phyloP scores from a whole-genome alignment of 768 basidiomycete genomes.

The Mycena polygramma region DNA sequence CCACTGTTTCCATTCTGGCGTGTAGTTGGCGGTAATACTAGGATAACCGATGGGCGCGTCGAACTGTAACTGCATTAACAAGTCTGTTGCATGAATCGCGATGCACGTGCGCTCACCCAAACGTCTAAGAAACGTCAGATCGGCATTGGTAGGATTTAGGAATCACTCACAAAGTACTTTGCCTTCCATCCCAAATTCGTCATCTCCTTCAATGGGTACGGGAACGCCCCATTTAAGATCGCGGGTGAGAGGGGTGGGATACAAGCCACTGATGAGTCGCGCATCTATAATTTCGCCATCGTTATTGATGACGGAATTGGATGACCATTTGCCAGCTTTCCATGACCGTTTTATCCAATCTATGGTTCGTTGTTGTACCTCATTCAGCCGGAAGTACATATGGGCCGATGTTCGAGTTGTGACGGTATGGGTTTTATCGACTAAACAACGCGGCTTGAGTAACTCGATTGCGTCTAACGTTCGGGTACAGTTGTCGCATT shows the following conservation, averaged over 20 bases:
- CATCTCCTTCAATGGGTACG: conserved; percentile 83
- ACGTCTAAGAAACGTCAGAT: conserved; percentile 70
- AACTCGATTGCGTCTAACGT: conserved; percentile 95
- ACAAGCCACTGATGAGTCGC: conserved; percentile 85
- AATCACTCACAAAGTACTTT: conserved; percentile 92
- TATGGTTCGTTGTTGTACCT: conserved; percentile 84
- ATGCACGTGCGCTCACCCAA: conserved; percentile 73
- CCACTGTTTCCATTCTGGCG: conserved; percentile 95
- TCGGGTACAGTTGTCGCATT: conserved; percentile 94
- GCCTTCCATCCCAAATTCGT: conserved; percentile 87
- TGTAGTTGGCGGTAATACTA: conserved; percentile 97
- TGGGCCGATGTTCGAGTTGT: conserved; percentile 85
- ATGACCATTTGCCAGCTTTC: conserved; percentile 91
- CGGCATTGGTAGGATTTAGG: not conserved
- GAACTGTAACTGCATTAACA: conserved; percentile 5
- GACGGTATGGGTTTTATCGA: conserved; percentile 84
- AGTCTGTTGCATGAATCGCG: not conserved
- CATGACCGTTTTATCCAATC: conserved; percentile 89
- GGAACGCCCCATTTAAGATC: conserved; percentile 98
- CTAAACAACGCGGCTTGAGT: conserved; percentile 93
- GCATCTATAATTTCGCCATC: conserved; percentile 93
- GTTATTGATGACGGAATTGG: conserved; percentile 89
- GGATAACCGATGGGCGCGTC: conserved; percentile 82
- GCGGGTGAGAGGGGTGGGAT: conserved; percentile 92
- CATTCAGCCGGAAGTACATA: conserved; percentile 91